Conservation (phyloP, 352 stramenopile genomes). For the Phytopythium oedochilum region DNA sequence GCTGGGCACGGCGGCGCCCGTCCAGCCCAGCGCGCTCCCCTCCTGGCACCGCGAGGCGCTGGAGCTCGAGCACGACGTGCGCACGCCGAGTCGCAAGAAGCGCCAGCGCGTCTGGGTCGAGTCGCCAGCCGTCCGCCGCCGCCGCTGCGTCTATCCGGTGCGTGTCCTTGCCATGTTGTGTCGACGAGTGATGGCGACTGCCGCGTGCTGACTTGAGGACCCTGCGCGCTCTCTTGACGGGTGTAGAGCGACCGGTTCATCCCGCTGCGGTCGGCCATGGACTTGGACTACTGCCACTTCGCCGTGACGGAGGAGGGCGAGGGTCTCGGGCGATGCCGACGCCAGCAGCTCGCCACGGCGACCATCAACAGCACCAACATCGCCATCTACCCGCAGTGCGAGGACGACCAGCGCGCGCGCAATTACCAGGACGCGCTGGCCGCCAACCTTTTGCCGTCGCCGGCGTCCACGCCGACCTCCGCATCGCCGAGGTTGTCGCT, state of each 20-base stretch:
- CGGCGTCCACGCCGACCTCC: neutral
- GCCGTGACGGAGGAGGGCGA: conserved; percentile 15
- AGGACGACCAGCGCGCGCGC: conserved; percentile 21
- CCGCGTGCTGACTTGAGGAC: too few species aligned
- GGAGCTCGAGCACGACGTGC: conserved; percentile 2
- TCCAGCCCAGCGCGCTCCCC: conserved; percentile 12
- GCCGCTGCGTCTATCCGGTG: conserved; percentile 1
- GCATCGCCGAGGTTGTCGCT: neutral
- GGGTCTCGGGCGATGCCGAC: neutral
- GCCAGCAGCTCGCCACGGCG: neutral
- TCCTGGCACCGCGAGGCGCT: conserved; percentile 27
- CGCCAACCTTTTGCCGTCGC: conserved; percentile 25
- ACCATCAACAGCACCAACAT: neutral
- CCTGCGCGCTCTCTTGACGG: neutral
- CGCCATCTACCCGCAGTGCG: conserved; percentile 7
- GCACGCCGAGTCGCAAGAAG: conserved; percentile 9
- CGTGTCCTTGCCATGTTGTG: neutral
- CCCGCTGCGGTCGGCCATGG: conserved; percentile 26
- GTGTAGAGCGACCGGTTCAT: conserved; percentile 43
- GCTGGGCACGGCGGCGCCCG: conserved; percentile 19
- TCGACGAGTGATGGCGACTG: neutral
- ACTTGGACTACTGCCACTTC: conserved; percentile 44
- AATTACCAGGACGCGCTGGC: conserved; percentile 29
- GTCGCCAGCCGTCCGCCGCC: conserved; percentile 1
- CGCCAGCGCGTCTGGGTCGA: conserved; percentile 15